Percentiles rank a stretch among this genome's conserved stretches.
Evolutionary conservation across 2,329 filamentous ascomycete species (phyloP).

Genomic region (Ophiosphaerella korrae): DNA sequence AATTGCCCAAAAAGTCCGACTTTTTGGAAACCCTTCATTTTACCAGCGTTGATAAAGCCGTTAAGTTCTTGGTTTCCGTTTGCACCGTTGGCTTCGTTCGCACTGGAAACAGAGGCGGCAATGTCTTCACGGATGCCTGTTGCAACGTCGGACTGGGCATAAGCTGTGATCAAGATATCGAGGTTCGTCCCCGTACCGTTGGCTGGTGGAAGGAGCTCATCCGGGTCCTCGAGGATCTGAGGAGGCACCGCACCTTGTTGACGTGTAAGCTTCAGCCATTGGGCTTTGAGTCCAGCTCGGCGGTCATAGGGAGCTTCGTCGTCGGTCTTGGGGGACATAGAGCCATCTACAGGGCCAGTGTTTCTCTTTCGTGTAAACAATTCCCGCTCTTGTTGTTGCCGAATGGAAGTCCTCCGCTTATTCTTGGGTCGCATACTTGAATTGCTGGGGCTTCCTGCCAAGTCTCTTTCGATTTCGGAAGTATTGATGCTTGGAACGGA

Average conservation of each 20-base stretch:
- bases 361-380: conserved; percentile 84
- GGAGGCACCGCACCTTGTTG: conserved; percentile 60
- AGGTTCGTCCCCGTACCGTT: conserved; percentile 71
- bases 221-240: conserved; percentile 71
- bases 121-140: conserved; percentile 78
- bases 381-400: conserved; percentile 83
- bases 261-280: conserved; percentile 65
- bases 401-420: conserved; percentile 80
- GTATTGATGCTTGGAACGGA: conserved; percentile 86
- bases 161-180: conserved; percentile 78
- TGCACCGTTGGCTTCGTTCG: conserved; percentile 71
- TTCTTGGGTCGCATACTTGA: conserved; percentile 68
- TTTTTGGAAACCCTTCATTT: conserved; percentile 79
- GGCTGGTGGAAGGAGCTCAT: conserved; percentile 64
- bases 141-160: conserved; percentile 78
- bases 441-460: conserved; percentile 63
- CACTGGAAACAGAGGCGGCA: conserved; percentile 66
- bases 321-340: conserved; percentile 65
- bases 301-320: conserved; percentile 63
- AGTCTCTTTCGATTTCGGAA: conserved; percentile 69
- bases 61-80: conserved; percentile 60
- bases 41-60: conserved; percentile 61
- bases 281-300: conserved; percentile 57
- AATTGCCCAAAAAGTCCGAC: conserved; percentile 84
- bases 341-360: conserved; percentile 56